Evolutionary conservation across 225 moss, liverwort and hornwort genomes (phyloP).

Genomic region (Thuidium tamariscinum): DNA sequence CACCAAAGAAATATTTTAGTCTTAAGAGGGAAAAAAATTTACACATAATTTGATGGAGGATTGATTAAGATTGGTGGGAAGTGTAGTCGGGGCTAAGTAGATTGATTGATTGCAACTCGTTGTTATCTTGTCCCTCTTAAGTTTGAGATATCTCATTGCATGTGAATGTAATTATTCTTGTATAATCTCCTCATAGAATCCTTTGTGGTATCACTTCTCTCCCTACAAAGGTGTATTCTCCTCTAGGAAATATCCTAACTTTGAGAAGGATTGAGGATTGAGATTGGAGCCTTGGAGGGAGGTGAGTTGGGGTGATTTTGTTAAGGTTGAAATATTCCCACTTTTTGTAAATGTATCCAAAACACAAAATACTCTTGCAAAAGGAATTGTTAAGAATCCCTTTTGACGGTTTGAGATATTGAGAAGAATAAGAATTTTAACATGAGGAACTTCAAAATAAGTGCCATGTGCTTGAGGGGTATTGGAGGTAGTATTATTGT

Average conservation of each 20-base stretch:
- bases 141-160: rapidly evolving
- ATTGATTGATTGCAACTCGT: not conserved
- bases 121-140: not conserved
- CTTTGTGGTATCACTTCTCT: not conserved
- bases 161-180: not conserved
- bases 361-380: not conserved
- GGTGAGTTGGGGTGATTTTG: not conserved
- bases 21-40: no score
- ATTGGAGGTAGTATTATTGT: no score
- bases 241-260: not conserved
- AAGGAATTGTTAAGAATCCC: not conserved
- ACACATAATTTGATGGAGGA: not conserved
- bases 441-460: not conserved
- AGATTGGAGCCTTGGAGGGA: not conserved
- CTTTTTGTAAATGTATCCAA: not conserved
- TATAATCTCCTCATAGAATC: not conserved
- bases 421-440: no score
- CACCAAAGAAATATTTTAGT: no score
- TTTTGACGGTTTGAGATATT: not conserved
- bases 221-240: not conserved
- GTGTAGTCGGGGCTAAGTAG: not conserved
- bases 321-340: not conserved
- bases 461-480: not conserved
- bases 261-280: not conserved
- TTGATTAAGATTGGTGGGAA: not conserved